Percentiles rank a stretch among this genome's conserved stretches.
Evolutionary conservation across 2,329 filamentous ascomycete genomes (phyloP).

Genomic region (Zelopaecilomyces penicillatus): DNA sequence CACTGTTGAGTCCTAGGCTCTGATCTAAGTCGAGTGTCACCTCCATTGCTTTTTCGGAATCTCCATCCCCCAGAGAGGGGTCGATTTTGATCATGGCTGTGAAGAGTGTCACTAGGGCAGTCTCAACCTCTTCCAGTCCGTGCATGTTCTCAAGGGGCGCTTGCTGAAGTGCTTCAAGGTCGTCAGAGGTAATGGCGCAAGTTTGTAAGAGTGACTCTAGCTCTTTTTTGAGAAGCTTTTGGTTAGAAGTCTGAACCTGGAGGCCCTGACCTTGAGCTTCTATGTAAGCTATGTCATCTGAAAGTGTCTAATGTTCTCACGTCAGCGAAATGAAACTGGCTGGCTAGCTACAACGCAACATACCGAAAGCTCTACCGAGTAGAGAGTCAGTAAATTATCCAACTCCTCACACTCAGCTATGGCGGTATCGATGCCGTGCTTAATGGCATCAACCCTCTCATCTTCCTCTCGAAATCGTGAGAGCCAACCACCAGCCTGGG

Average conservation of each 20-base stretch:
- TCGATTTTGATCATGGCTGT: conserved; percentile 93
- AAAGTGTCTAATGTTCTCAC: conserved; percentile 81
- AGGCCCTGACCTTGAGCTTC: conserved; percentile 95
- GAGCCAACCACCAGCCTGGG: conserved; percentile 89
- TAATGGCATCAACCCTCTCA: conserved; percentile 79
- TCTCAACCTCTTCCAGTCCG: conserved; percentile 71
- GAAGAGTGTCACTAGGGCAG: conserved; percentile 70
- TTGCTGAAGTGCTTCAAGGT: conserved; percentile 61
- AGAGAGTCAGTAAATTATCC: conserved; percentile 86
- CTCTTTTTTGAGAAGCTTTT: conserved; percentile 86
- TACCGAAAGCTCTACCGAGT: conserved; percentile 88
- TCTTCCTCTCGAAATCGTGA: conserved; percentile 79
- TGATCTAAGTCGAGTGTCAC: conserved; percentile 35
- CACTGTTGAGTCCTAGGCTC: conserved; percentile 52
- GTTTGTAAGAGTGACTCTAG: conserved; percentile 83
- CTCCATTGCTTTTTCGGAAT: conserved; percentile 40
- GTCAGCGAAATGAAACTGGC: conserved; percentile 12
- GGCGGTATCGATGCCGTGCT: conserved; percentile 77
- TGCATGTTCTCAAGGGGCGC: conserved; percentile 63
- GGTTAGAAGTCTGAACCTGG: conserved; percentile 94
- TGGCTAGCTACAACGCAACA: conserved; percentile 23
- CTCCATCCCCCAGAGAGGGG: conserved; percentile 57
- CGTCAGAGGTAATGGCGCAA: conserved; percentile 74
- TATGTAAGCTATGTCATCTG: conserved; percentile 93
- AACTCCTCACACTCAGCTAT: conserved; percentile 94